Conservation (phyloP, 2,329 filamentous ascomycete genomes). For the Stemphylium lycopersici region DNA sequence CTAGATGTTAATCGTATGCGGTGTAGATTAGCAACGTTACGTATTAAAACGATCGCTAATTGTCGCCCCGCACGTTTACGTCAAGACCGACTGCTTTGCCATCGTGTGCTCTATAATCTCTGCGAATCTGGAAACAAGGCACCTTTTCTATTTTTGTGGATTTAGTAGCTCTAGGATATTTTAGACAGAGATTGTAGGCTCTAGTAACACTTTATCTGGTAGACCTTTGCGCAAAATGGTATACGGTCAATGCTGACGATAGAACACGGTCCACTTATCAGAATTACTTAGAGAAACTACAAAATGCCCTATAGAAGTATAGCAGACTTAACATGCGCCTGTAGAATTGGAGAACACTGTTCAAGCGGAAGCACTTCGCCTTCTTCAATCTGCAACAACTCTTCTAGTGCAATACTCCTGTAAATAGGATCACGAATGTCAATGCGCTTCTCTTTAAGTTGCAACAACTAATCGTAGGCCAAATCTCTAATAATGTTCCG, state of each 20-base stretch:
- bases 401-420: background rate
- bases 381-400: background rate
- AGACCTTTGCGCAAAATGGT: background rate
- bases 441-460: background rate
- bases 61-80: too few relatives aligned
- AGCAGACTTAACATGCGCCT: background rate
- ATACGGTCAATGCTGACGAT: background rate
- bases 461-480: background rate
- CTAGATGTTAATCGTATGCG: background rate
- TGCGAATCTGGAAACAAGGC: too few relatives aligned
- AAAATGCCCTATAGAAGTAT: background rate
- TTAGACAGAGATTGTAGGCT: too few relatives aligned
- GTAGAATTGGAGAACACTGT: background rate
- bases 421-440: background rate
- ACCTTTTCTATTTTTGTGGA: too few relatives aligned
- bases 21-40: background rate
- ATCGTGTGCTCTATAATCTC: too few relatives aligned
- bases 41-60: too few relatives aligned
- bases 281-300: background rate
- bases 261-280: background rate
- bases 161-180: too few relatives aligned
- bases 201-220: background rate
- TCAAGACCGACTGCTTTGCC: too few relatives aligned
- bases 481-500: background rate
- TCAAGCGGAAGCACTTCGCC: background rate